Evolutionary conservation across 805 yeast species (phyloP).

Genomic region (Saturnispora serradocipensis): DNA sequence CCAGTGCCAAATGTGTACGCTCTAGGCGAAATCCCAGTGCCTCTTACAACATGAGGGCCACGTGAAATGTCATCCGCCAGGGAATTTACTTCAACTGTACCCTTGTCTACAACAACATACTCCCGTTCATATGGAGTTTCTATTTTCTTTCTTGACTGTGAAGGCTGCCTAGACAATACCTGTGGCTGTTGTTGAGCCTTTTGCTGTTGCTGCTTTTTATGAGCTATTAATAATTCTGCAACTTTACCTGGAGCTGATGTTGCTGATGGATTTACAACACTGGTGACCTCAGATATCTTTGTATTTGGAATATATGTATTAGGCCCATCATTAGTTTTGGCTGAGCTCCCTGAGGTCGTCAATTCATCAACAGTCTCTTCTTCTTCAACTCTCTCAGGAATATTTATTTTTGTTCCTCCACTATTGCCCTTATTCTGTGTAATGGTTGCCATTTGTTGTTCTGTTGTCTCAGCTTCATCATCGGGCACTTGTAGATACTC

Average conservation of each 20-base stretch:
- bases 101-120: conserved; percentile 89
- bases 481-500: conserved; percentile 43
- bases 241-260: conserved; percentile 2
- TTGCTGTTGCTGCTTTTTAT: conserved; percentile 2
- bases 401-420: conserved; percentile 4
- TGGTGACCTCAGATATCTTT: neutral
- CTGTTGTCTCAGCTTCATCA: neutral
- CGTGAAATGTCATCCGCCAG: conserved; percentile 85
- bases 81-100: conserved; percentile 91
- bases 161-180: neutral
- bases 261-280: neutral
- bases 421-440: neutral
- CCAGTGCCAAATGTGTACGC: neutral
- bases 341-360: conserved; percentile 1
- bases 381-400: conserved; percentile 10
- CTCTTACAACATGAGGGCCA: conserved; percentile 16
- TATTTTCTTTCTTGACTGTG: neutral
- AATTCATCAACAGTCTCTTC: conserved; percentile 5
- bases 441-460: neutral
- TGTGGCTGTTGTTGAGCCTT: neutral
- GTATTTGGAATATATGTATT: conserved; percentile 2
- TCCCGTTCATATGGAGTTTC: conserved; percentile 52
- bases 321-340: neutral
- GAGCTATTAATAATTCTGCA: conserved; percentile 10
- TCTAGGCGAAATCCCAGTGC: conserved; percentile 5